Base-by-base conservation (phyloP, 2,329 filamentous ascomycete genomes). In the Ceratocystis destructans region DNA sequence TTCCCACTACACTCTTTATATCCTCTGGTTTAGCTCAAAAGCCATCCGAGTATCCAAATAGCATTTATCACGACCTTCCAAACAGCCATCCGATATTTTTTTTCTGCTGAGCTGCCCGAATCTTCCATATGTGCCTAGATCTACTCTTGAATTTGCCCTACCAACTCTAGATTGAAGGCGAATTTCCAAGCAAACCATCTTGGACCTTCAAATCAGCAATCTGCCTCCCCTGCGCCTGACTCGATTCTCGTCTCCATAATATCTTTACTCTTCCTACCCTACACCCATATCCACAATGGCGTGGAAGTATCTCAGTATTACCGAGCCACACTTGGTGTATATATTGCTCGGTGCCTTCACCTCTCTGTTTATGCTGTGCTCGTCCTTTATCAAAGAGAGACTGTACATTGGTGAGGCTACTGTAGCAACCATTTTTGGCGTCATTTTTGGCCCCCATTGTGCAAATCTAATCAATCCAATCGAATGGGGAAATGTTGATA, bases 331-430 rank as follows among this genome's bases (percentile, higher is more conserved):
- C 81, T 77, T 97, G 89, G 94, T 96, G 70, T 99, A 99, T 77
- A 90, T 97, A 77, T 96, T 99, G 77, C 81, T 99, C 66, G 94
- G 94, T 73, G 94, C 93, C 75, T 99, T 99, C 79, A 99, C 94
- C 71, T 91, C 88, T 68, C 80, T 99, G 72, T 99, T 99, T 79
- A 99, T 99, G 94, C 81, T 99, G 68, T 96, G 91, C 76, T 99
- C 94, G 68, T 90, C 95, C 66, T 86, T 97, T 73, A 96, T 99
- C 79, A 99, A 99, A 80, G 94, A 99, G 81, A 89, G 89, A 75
- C 83, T 97, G 73, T 99, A 99, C 79, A 99, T 99, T 75, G 94
- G 94, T 74, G 94, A 99, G 82, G 94, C 94, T 63, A 97, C 94
- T 1, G 90, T 99, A 57, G 90, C 91, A 63, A 95, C 90, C 2